These are phyloP conservation scores for Kluyveromyces siamensis DNA, from an alignment of 805 yeast genomes.

Conservation along the genomic window DNA sequence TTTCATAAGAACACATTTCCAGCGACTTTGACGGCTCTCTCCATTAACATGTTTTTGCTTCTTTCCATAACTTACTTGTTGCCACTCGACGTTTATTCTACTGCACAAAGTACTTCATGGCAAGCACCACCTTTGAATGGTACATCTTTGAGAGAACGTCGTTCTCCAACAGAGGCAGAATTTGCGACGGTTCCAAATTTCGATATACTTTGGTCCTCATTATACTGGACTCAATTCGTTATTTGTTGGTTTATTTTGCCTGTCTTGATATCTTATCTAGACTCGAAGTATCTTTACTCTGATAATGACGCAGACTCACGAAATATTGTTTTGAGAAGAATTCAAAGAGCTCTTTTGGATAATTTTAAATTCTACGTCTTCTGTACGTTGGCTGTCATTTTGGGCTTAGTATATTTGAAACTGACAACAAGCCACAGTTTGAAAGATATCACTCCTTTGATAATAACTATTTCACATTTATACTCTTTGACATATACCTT, in stretches of 20 bases:
- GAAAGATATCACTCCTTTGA: conserved; percentile 20
- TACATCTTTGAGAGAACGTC: not conserved
- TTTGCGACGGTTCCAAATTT: conserved; percentile 6
- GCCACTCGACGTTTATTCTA: conserved; percentile 21
- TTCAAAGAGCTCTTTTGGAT: conserved; percentile 15
- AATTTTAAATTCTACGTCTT: conserved; percentile 25
- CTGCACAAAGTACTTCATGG: conserved; percentile 6
- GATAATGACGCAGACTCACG: conserved; percentile 3
- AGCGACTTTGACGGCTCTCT: conserved; percentile 13
- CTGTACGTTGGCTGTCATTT: conserved; percentile 13
- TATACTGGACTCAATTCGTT: conserved; percentile 25
- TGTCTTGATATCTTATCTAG: conserved; percentile 22
- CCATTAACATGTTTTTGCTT: conserved; percentile 20
- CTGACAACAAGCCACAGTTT: conserved; percentile 18
- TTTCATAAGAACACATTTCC: conserved; percentile 20
- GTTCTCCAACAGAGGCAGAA: not conserved
- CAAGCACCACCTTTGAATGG: not conserved
- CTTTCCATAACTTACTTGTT: conserved; percentile 22
- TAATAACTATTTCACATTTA: conserved; percentile 25
- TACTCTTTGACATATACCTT: conserved; percentile 25
- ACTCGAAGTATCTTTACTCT: conserved; percentile 19
- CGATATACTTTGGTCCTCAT: conserved; percentile 16
- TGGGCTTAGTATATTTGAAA: conserved; percentile 20
- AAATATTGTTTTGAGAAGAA: conserved; percentile 10
- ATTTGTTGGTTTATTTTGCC: conserved; percentile 27